Evolutionary conservation across 176 grass and related monocot species (phyloP).

Genomic region (Urochloa ruziziensis): DNA sequence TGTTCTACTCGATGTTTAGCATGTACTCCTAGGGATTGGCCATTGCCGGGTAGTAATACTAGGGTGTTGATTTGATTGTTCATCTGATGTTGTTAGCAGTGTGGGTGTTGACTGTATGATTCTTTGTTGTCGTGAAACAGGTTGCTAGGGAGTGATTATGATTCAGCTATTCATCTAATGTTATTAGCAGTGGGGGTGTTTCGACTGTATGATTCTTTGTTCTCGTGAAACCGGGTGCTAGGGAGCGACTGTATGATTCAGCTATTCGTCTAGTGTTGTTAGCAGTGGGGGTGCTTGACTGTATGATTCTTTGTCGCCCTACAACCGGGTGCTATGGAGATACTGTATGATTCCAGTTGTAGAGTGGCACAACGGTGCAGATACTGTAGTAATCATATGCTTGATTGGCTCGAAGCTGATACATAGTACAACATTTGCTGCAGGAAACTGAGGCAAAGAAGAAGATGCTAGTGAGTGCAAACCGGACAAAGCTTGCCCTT

Average conservation of each 20-base stretch:
- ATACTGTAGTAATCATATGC: neutral
- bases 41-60: neutral
- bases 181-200: neutral
- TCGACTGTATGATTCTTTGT: neutral
- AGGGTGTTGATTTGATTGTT: neutral
- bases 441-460: constrained; percentile 76
- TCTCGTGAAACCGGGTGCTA: neutral
- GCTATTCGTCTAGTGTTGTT: neutral
- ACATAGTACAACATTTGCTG: neutral
- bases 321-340: neutral
- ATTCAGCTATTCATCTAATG: too few relatives aligned
- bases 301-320: neutral
- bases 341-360: neutral
- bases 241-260: neutral
- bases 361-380: neutral
- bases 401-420: constrained; percentile 2
- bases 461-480: constrained; percentile 36
- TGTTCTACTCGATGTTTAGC: neutral
- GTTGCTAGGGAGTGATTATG: neutral
- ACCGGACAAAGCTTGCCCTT: constrained; percentile 42
- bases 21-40: neutral
- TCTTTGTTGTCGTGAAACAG: neutral
- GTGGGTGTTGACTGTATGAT: neutral
- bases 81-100: neutral
- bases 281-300: neutral